phyloP scores from a whole-genome alignment of 2,329 filamentous ascomycete species.

The Ilyonectria sp. region DNA sequence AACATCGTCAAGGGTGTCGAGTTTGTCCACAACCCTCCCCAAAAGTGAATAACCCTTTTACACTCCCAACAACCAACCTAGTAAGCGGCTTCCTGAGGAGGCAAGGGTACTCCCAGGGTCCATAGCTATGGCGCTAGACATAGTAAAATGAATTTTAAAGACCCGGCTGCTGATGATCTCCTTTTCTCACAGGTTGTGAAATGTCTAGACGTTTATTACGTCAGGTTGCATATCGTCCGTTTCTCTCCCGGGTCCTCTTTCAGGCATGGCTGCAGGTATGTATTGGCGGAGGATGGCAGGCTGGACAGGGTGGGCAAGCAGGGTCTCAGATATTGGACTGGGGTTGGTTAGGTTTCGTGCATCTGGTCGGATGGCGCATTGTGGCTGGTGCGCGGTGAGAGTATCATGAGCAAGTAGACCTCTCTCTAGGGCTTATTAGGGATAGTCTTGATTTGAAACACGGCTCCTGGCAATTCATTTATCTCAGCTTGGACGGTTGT shows the following conservation, averaged over 20 bases:
- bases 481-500: constrained; percentile 94
- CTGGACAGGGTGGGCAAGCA: constrained; percentile 1
- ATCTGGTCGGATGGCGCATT: constrained; percentile 35
- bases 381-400: constrained; percentile 39
- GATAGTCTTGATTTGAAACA: constrained; percentile 95
- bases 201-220: constrained; percentile 41
- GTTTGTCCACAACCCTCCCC: constrained; percentile 89
- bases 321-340: constrained; percentile 35
- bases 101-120: constrained; percentile 47
- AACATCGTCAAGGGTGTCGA: constrained; percentile 96
- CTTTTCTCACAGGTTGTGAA: constrained; percentile 57
- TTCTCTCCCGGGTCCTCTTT: constrained; percentile 25
- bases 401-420: constrained; percentile 43
- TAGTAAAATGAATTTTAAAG: constrained; percentile 54
- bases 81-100: constrained; percentile 48
- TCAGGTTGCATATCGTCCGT: constrained; percentile 36
- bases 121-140: constrained; percentile 55
- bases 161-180: constrained; percentile 55
- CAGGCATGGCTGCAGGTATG: constrained; percentile 42
- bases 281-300: constrained; percentile 19
- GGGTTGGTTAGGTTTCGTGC: constrained; percentile 41
- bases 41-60: constrained; percentile 77
- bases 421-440: constrained; percentile 67
- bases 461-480: constrained; percentile 86
- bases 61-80: constrained; percentile 40